Conservation (phyloP, 1,139 yeast genomes). For the Lodderomyces theae region DNA sequence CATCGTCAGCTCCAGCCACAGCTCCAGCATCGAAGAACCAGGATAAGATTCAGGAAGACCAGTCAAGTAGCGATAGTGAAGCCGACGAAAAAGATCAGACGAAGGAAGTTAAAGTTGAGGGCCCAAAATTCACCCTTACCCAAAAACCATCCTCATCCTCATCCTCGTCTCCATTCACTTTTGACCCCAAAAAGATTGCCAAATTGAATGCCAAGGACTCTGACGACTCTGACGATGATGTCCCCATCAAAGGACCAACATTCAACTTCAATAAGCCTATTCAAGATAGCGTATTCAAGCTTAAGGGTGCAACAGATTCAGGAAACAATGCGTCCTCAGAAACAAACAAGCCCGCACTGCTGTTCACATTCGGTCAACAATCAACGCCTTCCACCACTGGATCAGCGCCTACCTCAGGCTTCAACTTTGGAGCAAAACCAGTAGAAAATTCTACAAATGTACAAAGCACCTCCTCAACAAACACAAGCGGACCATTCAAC, state of each 20-base stretch:
- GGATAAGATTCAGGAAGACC: constrained; percentile 8
- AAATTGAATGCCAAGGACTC: constrained; percentile 33
- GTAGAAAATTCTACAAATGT: not conserved
- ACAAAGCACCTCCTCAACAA: not conserved
- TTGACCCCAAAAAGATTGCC: constrained; percentile 42
- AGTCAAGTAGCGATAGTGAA: constrained; percentile 21
- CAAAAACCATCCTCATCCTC: constrained; percentile 55
- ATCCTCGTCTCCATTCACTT: constrained; percentile 54
- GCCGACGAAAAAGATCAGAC: constrained; percentile 32
- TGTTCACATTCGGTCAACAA: not conserved
- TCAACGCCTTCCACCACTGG: not conserved
- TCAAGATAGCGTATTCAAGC: constrained; percentile 49
- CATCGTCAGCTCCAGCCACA: not conserved
- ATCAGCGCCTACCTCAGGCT: not conserved
- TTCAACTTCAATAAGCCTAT: constrained; percentile 52
- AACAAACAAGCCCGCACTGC: not conserved
- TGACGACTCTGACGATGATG: constrained; percentile 54
- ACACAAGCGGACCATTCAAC: not conserved
- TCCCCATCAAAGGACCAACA: constrained; percentile 64
- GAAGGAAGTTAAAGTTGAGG: constrained; percentile 52
- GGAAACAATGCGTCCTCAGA: not conserved
- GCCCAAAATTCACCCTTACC: constrained; percentile 60
- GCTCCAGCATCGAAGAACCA: too few species aligned
- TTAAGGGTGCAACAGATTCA: constrained; percentile 14
- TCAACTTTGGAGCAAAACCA: not conserved